Conservation (phyloP, 2,329 filamentous ascomycete species). For the Talaromyces sp. region DNA sequence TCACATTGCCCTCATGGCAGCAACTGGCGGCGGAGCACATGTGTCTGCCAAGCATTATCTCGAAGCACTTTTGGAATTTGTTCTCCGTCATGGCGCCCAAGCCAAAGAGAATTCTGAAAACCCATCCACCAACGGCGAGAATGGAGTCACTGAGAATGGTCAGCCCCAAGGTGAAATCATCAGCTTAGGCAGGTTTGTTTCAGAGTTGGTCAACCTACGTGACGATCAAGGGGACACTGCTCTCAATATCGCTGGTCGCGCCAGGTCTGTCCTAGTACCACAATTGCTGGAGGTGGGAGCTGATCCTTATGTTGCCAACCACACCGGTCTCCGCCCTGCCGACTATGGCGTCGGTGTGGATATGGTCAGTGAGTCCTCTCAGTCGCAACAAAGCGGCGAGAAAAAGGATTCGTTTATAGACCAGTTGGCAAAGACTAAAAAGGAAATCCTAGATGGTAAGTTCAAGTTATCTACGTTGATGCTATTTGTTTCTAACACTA, state of each 20-base stretch:
- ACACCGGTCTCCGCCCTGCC: constrained; percentile 80
- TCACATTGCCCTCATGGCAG: constrained; percentile 93
- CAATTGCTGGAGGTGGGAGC: constrained; percentile 93
- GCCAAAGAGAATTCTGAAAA: constrained; percentile 3
- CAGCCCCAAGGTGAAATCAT: constrained; percentile 58
- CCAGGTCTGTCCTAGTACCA: constrained; percentile 95
- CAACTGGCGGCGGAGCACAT: constrained; percentile 85
- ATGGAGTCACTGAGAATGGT: constrained; percentile 48
- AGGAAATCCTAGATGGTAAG: constrained; percentile 43
- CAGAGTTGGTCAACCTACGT: constrained; percentile 91
- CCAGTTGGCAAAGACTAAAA: constrained; percentile 42
- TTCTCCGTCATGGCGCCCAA: constrained; percentile 69
- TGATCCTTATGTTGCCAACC: constrained; percentile 85
- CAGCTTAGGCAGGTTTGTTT: constrained; percentile 88
- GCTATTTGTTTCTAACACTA: constrained; percentile 29
- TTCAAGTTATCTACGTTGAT: not conserved
- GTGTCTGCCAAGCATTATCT: constrained; percentile 89
- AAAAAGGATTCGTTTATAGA: constrained; percentile 39
- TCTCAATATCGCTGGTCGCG: constrained; percentile 85
- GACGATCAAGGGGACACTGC: constrained; percentile 94
- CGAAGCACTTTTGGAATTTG: constrained; percentile 88
- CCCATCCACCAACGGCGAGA: constrained; percentile 43
- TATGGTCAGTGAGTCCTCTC: constrained; percentile 46
- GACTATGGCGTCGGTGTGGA: constrained; percentile 89
- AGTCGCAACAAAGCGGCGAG: constrained; percentile 42